These are phyloP conservation scores for Bolboschoenus planiculmis DNA, from an alignment of 176 grass and related monocot genomes.

Conservation along the genomic window DNA sequence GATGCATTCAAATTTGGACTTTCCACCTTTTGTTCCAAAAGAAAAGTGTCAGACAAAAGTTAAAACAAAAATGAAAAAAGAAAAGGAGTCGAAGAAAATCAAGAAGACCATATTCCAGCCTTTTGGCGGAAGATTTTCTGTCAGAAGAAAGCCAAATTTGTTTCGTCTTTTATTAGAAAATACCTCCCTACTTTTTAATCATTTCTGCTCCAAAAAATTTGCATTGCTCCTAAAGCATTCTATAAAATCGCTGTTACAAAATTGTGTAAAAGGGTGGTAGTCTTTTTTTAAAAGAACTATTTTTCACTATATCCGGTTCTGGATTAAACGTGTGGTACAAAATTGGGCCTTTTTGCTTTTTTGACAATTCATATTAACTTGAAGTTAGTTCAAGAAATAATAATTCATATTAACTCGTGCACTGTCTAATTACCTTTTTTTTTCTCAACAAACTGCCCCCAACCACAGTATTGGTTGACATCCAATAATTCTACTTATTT, in stretches of 20 bases:
- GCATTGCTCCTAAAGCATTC: not conserved
- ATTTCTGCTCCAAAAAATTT: not conserved
- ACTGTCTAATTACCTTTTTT: not conserved
- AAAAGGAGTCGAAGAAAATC: not conserved
- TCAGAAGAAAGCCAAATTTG: not conserved
- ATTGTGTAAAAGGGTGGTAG: not conserved
- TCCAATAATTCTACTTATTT: not conserved
- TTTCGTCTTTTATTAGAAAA: not conserved
- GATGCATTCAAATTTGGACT: not conserved
- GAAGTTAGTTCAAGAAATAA: not conserved
- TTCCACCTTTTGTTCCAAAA: not conserved
- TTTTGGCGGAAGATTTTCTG: constrained; percentile 5
- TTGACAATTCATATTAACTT: not conserved
- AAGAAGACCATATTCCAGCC: not conserved
- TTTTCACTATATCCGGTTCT: not conserved
- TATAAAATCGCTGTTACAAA: not conserved
- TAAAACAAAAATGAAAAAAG: too few relatives aligned
- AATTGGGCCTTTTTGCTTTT: not conserved
- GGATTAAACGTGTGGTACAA: not conserved
- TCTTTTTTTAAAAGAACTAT: not conserved
- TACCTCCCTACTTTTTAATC: not conserved
- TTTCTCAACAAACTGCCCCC: not conserved
- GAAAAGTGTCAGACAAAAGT: not conserved
- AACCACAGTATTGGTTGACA: not conserved
- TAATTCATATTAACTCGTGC: not conserved